Base-by-base conservation (phyloP, 2,329 filamentous ascomycete species). In the Ascomycota sp. region DNA sequence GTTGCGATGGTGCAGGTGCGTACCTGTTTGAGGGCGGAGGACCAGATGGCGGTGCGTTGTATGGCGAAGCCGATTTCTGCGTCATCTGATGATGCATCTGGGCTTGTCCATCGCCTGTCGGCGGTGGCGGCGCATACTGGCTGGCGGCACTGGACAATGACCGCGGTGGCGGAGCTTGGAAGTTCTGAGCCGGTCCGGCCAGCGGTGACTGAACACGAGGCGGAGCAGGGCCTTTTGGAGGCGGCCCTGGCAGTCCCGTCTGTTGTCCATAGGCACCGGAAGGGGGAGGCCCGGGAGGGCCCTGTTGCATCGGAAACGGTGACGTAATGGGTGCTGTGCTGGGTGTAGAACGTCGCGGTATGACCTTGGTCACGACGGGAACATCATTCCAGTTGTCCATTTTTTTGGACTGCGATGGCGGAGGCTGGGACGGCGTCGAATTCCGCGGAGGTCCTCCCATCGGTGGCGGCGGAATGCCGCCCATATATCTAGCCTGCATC, bases 311-410 rank as follows among this genome's bases (percentile, higher is more conserved):
- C 2, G 71, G 65, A 58, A 89, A 92, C 7, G 82, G 80, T 12
- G 78, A 70, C n/a, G 63, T 69, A 30, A 83, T 70, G 3, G 76
- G 60, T 30, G 71, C 67, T 13, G 70, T 59, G 32, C 63, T 71
- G 3, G 85, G 82, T 1, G 86, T 94, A 27, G 64, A 63, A 46
- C 75, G 70, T 39, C 85, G 72, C 10, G 69, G 65, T n/a, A 76
- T 64, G 32, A 66, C 58, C 57, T 86, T 81, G 27, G 69, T 64
- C 27, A 95, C 78, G 43, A 93, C 67, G 2, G 89, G 89, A 30
- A 91, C 76, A 51, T 98, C 89, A 42, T 98, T 98, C 89, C 89
- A 98, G 41, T 79, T 77, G 20, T 75, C 69, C 37, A 75, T 74
- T 38, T 77, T 75, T 45, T 73, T 75, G 33, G 69, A 60, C 44